Evolutionary conservation across 129 eudicot genomes (phyloP), one percentile per base, ranked within the genome.

Genomic region (Helichrysum umbraculigerum): DNA sequence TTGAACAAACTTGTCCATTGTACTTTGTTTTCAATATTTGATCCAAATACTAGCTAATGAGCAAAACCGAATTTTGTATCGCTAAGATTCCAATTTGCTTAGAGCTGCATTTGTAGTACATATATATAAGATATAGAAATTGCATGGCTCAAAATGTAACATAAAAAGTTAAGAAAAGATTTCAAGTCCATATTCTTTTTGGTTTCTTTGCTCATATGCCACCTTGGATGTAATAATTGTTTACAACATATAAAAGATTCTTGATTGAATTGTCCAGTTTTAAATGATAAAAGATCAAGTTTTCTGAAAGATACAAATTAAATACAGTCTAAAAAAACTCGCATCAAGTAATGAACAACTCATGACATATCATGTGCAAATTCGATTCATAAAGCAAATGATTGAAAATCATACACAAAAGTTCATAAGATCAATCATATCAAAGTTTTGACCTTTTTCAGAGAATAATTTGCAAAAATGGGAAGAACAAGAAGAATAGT

Each of bases 1-100:
- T 72, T 84, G 87, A 50, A 83, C 58, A 81, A 83, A 66, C 75
- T 86, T 89, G 81, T 91, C 96, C 99, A 91, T 95, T 71, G 12
- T 62, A 74, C 57, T 37, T 37, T 28, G 22, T 57, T 16, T 71
- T 22, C 56, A 10, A 72, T 50, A 22, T 65, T 65, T 7, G 54
- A 51, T 47, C 71, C 14, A 68, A 73, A 66, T 52, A 57, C 10
- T n/a, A n/a, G n/a, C n/a, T 52, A 47, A 4, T 34, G 73, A 56
- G 25, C 17, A 44, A 71, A 44, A 15, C 37, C 19, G 76, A 30
- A 35, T 28, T 81, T 19, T 76, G 42, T 79, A 62, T 73, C 17
- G 63, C 70, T 56, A 66, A 74, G 65, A 61, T 56, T 59, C 29
- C 56, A 61, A 72, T 78, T 71, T 74, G 71, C 71, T 51, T 11